Base-by-base conservation (phyloP, 768 basidiomycete genomes). In the Cantharellus cinnabarinus region DNA sequence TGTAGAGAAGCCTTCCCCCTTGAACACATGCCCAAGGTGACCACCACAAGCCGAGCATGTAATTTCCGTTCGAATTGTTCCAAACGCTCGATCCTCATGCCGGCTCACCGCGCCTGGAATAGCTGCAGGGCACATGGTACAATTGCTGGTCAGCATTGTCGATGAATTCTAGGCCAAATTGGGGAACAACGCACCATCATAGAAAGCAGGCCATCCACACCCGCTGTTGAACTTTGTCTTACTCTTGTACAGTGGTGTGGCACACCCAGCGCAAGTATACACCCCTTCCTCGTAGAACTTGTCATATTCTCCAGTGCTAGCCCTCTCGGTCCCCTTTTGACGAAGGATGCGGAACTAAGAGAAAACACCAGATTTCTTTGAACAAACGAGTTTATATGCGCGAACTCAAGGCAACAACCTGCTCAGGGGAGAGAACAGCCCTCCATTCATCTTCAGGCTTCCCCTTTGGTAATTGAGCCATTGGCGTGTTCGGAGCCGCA, bases 191-290 rank as follows among this genome's bases (percentile, higher is more conserved):
- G 59, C 62, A 85, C 85, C 85, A 67, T 94, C 91, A 67, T 84
- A 97, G 76, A 95, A 97, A 0, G 91, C 89, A n/a, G 93, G 91
- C 91, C 91, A 97, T 34, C 91, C 91, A 66, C 89, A 94, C 4
- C 89, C 89, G 60, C 87, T 90, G 65, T 84, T 77, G 71, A 94
- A 95, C 71, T 95, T 95, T 63, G 89, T 90, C 37, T 74, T 75
- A 66, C 85, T 87, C 74, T 82, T 87, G 74, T 94, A 95, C 55
- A 95, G 71, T 0, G 89, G 83, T 2, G 87, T 80, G 41, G 75
- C 75, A 69, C 90, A 94, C 4, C 78, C 91, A 4, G 80, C 83
- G 66, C 90, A 93, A 50, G 71, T 65, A 67, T 91, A 94, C 0
- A 82, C 75, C 4, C 91, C 91, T 38, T 76, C 66, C 2, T 73